phyloP scores from a whole-genome alignment of 2,329 filamentous ascomycete species.

The Colletotrichum tofieldiae region DNA sequence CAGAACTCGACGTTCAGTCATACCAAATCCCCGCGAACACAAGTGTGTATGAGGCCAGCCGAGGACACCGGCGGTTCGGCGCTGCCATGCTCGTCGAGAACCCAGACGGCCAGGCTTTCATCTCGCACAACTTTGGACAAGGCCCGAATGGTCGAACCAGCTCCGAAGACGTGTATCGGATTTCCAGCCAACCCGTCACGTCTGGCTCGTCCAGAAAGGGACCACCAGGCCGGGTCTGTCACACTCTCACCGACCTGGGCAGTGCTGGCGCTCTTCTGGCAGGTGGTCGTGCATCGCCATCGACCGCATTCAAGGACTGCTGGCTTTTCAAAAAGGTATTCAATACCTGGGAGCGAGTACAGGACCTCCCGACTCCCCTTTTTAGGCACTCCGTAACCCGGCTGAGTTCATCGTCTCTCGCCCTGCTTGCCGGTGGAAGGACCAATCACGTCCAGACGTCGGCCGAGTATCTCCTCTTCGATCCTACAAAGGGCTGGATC shows the following conservation, averaged over 20 bases:
- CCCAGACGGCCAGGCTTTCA: conserved; percentile 59
- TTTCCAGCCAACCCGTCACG: conserved; percentile 30
- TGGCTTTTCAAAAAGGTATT: conserved; percentile 77
- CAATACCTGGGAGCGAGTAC: conserved; percentile 73
- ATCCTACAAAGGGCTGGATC: conserved; percentile 63
- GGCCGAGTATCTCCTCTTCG: conserved; percentile 69
- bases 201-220: conserved; percentile 47
- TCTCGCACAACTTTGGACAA: conserved; percentile 61
- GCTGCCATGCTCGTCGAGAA: conserved; percentile 63
- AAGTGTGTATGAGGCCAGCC: conserved; percentile 55
- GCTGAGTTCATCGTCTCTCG: conserved; percentile 64
- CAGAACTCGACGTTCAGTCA: conserved; percentile 4
- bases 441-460: conserved; percentile 63
- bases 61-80: conserved; percentile 73
- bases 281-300: conserved; percentile 86
- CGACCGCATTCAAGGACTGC: conserved; percentile 78
- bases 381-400: conserved; percentile 81
- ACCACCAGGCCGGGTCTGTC: conserved; percentile 76
- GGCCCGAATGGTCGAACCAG: conserved; percentile 61
- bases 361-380: conserved; percentile 78
- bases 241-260: conserved; percentile 79
- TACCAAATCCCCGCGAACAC: conserved; percentile 49
- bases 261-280: conserved; percentile 74
- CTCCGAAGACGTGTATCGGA: conserved; percentile 67
- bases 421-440: conserved; percentile 76